Evolutionary conservation across 2,329 filamentous ascomycete species (phyloP).

Genomic region (Beauveria sp.): DNA sequence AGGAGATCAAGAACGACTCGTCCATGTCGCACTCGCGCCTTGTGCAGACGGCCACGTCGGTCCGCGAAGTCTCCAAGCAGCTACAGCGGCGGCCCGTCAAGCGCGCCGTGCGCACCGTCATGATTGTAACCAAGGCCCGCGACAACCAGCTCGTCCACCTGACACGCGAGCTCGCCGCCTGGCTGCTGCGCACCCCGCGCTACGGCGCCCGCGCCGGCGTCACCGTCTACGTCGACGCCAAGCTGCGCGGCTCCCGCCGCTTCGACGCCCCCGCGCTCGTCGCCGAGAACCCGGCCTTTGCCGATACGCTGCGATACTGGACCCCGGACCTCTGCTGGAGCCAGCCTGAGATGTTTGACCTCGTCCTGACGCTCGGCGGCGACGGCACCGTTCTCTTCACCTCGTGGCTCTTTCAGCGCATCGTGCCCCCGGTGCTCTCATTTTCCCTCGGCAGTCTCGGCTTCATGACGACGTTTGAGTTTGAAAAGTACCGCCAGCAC

Average conservation of each 20-base stretch:
- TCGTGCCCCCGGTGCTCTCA: constrained; percentile 76
- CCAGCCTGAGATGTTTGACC: constrained; percentile 87
- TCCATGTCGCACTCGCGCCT: constrained; percentile 89
- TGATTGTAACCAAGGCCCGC: constrained; percentile 97
- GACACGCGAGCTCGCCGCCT: constrained; percentile 79
- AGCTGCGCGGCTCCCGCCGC: constrained; percentile 78
- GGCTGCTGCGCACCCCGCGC: constrained; percentile 80
- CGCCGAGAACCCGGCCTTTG: constrained; percentile 66
- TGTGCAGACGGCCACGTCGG: constrained; percentile 89
- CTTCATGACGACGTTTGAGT: constrained; percentile 86
- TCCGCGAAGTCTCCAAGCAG: constrained; percentile 92
- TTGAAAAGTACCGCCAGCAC: constrained; percentile 78
- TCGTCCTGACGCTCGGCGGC: constrained; percentile 81
- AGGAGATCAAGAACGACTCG: constrained; percentile 85
- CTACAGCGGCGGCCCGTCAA: constrained; percentile 87
- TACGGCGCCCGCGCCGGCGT: constrained; percentile 88
- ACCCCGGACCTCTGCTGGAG: constrained; percentile 93
- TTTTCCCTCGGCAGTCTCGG: constrained; percentile 79
- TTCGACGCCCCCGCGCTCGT: constrained; percentile 72
- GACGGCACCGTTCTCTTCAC: constrained; percentile 85
- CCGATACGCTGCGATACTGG: constrained; percentile 88
- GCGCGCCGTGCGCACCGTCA: constrained; percentile 84
- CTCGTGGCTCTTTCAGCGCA: constrained; percentile 84
- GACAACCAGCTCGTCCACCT: constrained; percentile 88
- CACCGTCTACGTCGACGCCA: constrained; percentile 97